Evolutionary conservation across 768 basidiomycete species (phyloP), one percentile per base, ranked within the genome.

Genomic region (Boletales sp.): DNA sequence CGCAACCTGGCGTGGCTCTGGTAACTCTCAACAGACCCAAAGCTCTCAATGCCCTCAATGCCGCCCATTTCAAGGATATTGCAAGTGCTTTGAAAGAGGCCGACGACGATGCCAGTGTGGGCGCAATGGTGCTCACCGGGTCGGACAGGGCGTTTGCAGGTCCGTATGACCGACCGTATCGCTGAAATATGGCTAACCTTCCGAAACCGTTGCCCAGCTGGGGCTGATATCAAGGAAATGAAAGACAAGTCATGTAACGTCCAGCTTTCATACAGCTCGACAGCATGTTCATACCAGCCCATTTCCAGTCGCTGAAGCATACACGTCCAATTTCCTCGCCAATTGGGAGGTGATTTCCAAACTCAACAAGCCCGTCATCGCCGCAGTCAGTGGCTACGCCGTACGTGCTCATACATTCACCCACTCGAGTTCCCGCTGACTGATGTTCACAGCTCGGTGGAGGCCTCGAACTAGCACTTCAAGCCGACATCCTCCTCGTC

Each of bases 181-280:
- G 15, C 15, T 28, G 42, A 19, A 18, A 34, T 4, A 12, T 42
- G 28, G 37, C 25, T 28, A 47, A 37, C 41, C 25, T 12, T 17
- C 38, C 53, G 25, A 49, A 32, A 13, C 19, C 33, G 33, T 39
- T 39, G 15, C 57, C 40, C 48, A 93, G 94, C 94, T 60, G 94
- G 95, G 3, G 95, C 95, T 18, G 95, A 99, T 70, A 97, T 99
- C 72, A 97, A 96, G 73, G 94, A 98, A 72, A 98, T 98, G 95
- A 94, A 93, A 70, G 90, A 94, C 72, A 94, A 94, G 71, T 74
- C 84, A 51, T 96, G 92, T 93, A 61, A 63, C n/a, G 82, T 70
- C 25, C 13, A 10, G 6, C 18, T 14, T 39, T 41, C 31, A 10
- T 33, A 9, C 13, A 17, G 11, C 2, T 5, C 14, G 28, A n/a